Evolutionary conservation across 805 yeast genomes (phyloP).

Genomic region (Tetrapisispora namnaoensis): DNA sequence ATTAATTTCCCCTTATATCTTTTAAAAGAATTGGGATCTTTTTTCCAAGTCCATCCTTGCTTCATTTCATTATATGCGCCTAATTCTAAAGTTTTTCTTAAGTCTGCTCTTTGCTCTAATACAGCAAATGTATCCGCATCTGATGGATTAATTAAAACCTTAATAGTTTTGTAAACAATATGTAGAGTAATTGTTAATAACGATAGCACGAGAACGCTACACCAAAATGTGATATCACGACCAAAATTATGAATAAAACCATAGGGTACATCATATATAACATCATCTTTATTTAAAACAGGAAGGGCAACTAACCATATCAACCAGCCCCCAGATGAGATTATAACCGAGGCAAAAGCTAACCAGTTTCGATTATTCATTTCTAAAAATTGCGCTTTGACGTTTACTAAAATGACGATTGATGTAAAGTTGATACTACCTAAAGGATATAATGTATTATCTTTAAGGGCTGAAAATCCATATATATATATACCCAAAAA

Average conservation of each 20-base stretch:
- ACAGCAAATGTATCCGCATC: constrained; percentile 75
- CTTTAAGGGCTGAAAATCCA: constrained; percentile 59
- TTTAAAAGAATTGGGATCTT: constrained; percentile 34
- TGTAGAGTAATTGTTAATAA: constrained; percentile 60
- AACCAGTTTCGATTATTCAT: constrained; percentile 66
- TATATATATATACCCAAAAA: constrained; percentile 58
- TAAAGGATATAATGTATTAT: constrained; percentile 71
- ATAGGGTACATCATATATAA: constrained; percentile 56
- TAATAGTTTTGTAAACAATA: constrained; percentile 46
- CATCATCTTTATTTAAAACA: constrained; percentile 45
- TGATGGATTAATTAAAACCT: constrained; percentile 47
- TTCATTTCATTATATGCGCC: constrained; percentile 62
- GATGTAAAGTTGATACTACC: constrained; percentile 72
- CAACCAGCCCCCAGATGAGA: constrained; percentile 79
- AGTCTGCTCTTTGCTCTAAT: constrained; percentile 57
- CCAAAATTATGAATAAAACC: constrained; percentile 73
- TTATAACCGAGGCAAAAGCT: constrained; percentile 51
- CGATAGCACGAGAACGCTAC: constrained; percentile 47
- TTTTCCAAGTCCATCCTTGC: constrained; percentile 69
- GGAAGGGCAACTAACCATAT: constrained; percentile 76
- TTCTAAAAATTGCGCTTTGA: constrained; percentile 73
- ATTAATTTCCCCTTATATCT: constrained; percentile 20
- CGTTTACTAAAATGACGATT: constrained; percentile 60
- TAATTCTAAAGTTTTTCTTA: constrained; percentile 62
- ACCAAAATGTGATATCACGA: constrained; percentile 80